phyloP scores from a whole-genome alignment of 1,284 basidiomycete genomes.

The Ustilago crameri region DNA sequence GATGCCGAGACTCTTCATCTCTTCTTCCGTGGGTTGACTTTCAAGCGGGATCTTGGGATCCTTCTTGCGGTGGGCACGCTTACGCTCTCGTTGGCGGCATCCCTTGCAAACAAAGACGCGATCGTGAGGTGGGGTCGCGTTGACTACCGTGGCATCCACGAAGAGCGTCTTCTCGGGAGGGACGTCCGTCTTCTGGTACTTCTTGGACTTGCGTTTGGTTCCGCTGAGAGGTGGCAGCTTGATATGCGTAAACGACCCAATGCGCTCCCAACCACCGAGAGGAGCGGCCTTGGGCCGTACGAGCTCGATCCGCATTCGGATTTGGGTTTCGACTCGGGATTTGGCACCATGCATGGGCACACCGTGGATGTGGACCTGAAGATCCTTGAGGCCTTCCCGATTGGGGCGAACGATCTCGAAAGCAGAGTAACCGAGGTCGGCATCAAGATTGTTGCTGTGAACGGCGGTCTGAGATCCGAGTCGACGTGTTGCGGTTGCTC shows the following conservation, averaged over 20 bases:
- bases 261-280: conserved; percentile 58
- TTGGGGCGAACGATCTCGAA: conserved; percentile 53
- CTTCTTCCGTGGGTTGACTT: conserved; percentile 55
- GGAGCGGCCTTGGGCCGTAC: conserved; percentile 45
- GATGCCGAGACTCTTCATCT: conserved; percentile 61
- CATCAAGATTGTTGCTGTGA: conserved; percentile 58
- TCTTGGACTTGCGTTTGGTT: conserved; percentile 74
- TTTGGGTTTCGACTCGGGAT: conserved; percentile 87
- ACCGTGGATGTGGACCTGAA: conserved; percentile 76
- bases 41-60: conserved; percentile 41
- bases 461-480: conserved; percentile 45
- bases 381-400: conserved; percentile 51
- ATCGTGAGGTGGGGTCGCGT: conserved; percentile 79
- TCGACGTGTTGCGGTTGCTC: conserved; percentile 21
- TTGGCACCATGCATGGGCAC: conserved; percentile 87
- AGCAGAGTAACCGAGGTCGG: conserved; percentile 57
- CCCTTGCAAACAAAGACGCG: conserved; percentile 77
- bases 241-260: conserved; percentile 65
- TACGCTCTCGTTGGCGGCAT: conserved; percentile 75
- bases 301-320: conserved; percentile 65
- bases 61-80: conserved; percentile 64
- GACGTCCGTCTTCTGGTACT: conserved; percentile 72
- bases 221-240: conserved; percentile 67
- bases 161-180: conserved; percentile 65
- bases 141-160: conserved; percentile 64